Base-by-base conservation (phyloP, 2,329 filamentous ascomycete genomes). In the Thelonectria olida region DNA sequence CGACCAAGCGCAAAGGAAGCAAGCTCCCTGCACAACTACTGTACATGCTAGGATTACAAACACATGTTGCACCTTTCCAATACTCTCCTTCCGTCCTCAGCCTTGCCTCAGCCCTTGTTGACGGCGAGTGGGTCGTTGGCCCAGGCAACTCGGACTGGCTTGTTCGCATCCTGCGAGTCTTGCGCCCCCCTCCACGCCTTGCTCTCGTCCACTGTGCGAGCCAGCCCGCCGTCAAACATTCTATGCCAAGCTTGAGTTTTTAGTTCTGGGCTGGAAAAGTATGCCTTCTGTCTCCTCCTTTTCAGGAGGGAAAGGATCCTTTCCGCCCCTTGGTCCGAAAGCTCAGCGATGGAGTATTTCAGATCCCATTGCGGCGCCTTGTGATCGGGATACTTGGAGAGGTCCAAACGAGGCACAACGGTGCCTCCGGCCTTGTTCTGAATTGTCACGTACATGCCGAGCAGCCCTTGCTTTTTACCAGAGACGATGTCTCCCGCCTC, bases 341-440 rank as follows among this genome's bases (percentile, higher is more conserved):
- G 80, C 65, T 94, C 90, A 45, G 85, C 83, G 48, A 97, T 78
- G 34, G 88, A 84, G 76, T 97, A 97, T 68, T 96, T 88, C n/a
- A 97, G 80, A 0, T 79, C 75, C 94, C 94, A 97, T 17, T 36
- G 10, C 7, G 5, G 25, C 4, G 57, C 23, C n/a, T 55, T 20
- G 13, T 19, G 19, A 19, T 12, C 15, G 5, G 6, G 28, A 31
- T 12, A 4, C 2, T n/a, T n/a, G 15, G 6, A 3, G 8, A 5
- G 9, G 13, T 77, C 65, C 0, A 93, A 91, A 3, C 93, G 88
- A 0, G 79, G 72, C 1, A 92, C 86, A 54, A 85, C 84, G 12
- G 79, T 54, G 17, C 85, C 89, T 71, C 96, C 90, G 54, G 97
- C 85, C 65, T 85, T 86, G 80, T 92, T 96, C 66, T 87, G 87